These are phyloP conservation scores for Crithidia thermophila DNA, from an alignment of 208 protist species.

Conservation along the genomic window DNA sequence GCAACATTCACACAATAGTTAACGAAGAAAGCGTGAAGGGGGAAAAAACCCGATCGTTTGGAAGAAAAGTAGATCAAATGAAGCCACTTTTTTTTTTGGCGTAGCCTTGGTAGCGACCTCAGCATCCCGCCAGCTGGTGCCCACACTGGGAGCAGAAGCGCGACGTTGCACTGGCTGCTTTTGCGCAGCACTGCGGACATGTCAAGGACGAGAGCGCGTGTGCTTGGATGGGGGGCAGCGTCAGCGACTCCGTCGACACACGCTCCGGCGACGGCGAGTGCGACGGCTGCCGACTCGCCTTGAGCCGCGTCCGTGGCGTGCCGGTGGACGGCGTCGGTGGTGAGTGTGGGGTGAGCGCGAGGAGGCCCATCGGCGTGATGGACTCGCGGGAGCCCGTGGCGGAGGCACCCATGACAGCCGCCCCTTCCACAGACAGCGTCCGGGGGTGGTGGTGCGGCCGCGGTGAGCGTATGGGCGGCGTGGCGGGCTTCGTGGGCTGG, in stretches of 20 bases:
- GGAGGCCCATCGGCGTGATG: neutral
- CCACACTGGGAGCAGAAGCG: constrained; percentile 4
- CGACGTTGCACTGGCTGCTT: neutral
- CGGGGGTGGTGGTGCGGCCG: constrained; percentile 6
- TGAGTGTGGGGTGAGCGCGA: neutral
- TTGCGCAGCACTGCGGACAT: constrained; percentile 24
- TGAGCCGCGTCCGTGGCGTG: constrained; percentile 3
- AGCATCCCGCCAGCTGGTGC: neutral
- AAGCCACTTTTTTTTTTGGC: no score
- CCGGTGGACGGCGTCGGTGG: constrained; percentile 2
- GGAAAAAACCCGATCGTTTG: no score
- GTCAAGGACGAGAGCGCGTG: constrained; percentile 7
- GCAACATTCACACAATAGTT: neutral
- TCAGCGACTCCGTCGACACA: constrained; percentile 1
- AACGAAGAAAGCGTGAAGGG: no score
- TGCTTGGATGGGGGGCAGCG: constrained; percentile 2
- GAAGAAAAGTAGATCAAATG: no score
- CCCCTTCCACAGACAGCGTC: neutral
- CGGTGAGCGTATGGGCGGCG: neutral
- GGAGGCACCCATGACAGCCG: neutral
- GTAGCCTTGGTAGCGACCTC: no score
- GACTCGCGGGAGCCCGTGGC: neutral
- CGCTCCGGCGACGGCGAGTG: neutral
- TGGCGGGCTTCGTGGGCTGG: constrained; percentile 6
- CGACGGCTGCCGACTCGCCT: neutral